Base-by-base conservation (phyloP, 1,284 basidiomycete genomes). In the Schizophyllum commune region DNA sequence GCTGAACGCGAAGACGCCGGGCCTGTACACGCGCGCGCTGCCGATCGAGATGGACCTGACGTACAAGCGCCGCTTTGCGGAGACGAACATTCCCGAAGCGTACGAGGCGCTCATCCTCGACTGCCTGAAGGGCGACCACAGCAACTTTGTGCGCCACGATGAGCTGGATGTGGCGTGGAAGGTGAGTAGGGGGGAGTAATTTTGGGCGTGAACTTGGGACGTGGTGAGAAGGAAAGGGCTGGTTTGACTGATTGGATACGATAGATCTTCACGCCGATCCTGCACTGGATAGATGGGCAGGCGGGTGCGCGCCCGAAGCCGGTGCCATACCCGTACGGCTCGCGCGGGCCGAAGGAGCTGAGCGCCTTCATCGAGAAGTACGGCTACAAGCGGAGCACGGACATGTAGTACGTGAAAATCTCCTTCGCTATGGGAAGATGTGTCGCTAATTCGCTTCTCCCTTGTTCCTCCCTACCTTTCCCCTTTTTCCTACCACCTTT, bases 41-140 rank as follows among this genome's bases (percentile, higher is more conserved):
- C 94, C 94, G 51, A 92, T 90, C 56, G 96, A 98, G 77, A 95
- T 98, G 89, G 95, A 98, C 77, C 76, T 98, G 68, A 96, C 95
- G 21, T 98, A 98, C 83, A 96, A 96, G 84, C 83, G 90, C 64
- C 87, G 96, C 58, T 98, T 97, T 80, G 79, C 84, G 52, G 94
- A 95, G 63, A 77, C 85, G 61, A 88, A 89, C 74, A 95, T 97
- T 64, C 95, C 95, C 22, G 94, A 96, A 78, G 94, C 95, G 34
- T 97, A 97, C 74, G 94, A 97, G 77, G 88, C 89, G 19, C 84
- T 96, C 61, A 94, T 96, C 69, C 81, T 95, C 64, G 94, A 96
- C 70, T 91, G 92, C 6, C 81, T 96, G 72, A 91, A 88, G 68
- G 92, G 92, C 19, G 91, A 93, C 69, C 91, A 92, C 73, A 93